Percentiles rank a stretch among this genome's conserved stretches.
Conservation (phyloP, 345 rosid species). For the Gossypium turneri region DNA sequence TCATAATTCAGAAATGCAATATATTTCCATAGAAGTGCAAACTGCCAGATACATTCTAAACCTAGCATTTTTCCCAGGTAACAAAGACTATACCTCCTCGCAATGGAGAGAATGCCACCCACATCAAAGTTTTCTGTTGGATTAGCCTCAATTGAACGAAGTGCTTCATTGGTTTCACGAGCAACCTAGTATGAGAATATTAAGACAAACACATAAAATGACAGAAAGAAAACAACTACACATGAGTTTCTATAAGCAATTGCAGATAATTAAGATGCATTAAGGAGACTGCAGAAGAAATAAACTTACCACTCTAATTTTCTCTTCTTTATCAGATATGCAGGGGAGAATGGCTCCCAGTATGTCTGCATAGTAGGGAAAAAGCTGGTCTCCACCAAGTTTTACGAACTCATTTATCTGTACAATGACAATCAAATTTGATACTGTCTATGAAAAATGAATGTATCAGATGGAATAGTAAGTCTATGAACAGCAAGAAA, state of each 20-base stretch:
- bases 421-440: conserved; percentile 7
- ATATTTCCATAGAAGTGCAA: conserved; percentile 10
- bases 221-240: conserved; percentile 11
- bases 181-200: conserved; percentile 59
- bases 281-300: conserved; percentile 7
- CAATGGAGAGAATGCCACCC: conserved; percentile 79
- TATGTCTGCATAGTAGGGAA: conserved; percentile 89
- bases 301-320: conserved; percentile 87
- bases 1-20: conserved; percentile 19
- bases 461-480: neutral
- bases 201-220: neutral
- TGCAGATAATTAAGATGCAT: conserved; percentile 16
- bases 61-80: conserved; percentile 11
- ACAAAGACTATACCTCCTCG: conserved; percentile 65
- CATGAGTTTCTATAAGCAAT: conserved; percentile 6
- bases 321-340: conserved; percentile 98
- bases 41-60: conserved; percentile 17
- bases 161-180: conserved; percentile 98
- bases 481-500: conserved; percentile 6
- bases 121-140: conserved; percentile 89
- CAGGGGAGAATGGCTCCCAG: conserved; percentile 95
- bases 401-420: conserved; percentile 98
- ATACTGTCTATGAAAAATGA: neutral
- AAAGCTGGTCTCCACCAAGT: conserved; percentile 98
- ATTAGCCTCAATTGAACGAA: conserved; percentile 72